phyloP scores from a whole-genome alignment of 352 stramenopile genomes.

The Aphanomyces astaci region DNA sequence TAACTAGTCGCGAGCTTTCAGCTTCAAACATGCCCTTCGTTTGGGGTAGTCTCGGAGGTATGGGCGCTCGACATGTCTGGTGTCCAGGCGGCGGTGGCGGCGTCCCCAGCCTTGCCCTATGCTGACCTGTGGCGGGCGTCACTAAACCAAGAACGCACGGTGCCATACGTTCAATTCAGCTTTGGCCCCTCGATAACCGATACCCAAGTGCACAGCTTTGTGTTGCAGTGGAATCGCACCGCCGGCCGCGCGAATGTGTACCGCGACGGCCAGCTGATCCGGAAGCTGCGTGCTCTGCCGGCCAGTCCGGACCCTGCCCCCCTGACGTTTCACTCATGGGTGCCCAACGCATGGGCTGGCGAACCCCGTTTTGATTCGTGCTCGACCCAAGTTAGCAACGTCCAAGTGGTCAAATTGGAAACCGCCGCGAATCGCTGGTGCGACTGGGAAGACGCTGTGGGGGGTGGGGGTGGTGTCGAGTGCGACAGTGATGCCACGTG shows the following conservation, averaged over 20 bases:
- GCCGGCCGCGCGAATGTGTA: conserved; percentile 53
- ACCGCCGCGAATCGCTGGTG: conserved; percentile 55
- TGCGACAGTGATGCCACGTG: conserved; percentile 39
- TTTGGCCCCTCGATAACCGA: conserved; percentile 31
- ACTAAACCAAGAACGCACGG: conserved; percentile 47
- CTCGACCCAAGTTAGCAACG: conserved; percentile 38
- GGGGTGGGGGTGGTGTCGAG: conserved; percentile 25
- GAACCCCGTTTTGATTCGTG: conserved; percentile 49
- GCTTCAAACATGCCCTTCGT: conserved; percentile 41
- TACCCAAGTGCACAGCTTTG: conserved; percentile 21
- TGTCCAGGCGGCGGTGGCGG: conserved; percentile 31
- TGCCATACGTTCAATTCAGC: conserved; percentile 18
- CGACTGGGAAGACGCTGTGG: conserved; percentile 41
- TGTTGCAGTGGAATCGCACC: conserved; percentile 58
- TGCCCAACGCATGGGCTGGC: conserved; percentile 54
- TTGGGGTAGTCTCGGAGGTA: conserved; percentile 52
- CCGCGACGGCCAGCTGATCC: conserved; percentile 42
- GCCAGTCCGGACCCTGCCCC: background rate
- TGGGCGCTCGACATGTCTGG: conserved; percentile 39
- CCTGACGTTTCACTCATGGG: conserved; percentile 55
- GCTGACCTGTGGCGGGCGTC: conserved; percentile 44
- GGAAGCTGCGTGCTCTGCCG: conserved; percentile 28
- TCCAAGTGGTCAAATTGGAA: conserved; percentile 49
- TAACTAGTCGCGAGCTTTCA: conserved; percentile 36
- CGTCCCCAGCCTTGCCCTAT: background rate